Percentiles rank a stretch among this genome's conserved stretches.
Conservation (phyloP, 192 early-diverging fungal genomes). For the Ambispora gerdemannii region DNA sequence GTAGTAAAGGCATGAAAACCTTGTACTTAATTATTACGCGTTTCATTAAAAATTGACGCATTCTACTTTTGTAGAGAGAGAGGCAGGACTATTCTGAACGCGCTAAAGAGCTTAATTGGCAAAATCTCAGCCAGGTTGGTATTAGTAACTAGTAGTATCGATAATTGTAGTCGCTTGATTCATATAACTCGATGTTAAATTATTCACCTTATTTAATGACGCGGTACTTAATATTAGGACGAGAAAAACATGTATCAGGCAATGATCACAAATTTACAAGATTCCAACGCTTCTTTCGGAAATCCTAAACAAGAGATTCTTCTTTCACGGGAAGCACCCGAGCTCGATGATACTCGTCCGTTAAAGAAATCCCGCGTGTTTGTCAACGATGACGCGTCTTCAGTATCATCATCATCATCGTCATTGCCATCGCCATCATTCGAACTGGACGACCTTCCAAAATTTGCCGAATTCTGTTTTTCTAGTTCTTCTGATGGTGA, state of each 20-base stretch:
- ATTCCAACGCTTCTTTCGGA: no score
- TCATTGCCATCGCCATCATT: background rate
- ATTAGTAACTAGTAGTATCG: background rate
- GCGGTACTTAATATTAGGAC: no score
- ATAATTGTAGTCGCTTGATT: background rate
- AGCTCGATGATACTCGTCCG: background rate
- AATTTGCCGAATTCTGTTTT: background rate
- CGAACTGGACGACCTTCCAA: background rate
- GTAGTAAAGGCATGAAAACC: no score
- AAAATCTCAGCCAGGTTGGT: background rate
- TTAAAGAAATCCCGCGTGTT: background rate
- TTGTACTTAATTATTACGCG: background rate
- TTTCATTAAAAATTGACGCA: no score
- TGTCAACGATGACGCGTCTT: no score
- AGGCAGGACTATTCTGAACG: background rate
- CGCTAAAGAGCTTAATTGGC: constrained; percentile 15
- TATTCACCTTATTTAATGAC: no score
- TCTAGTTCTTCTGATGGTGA: no score
- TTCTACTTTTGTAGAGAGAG: background rate
- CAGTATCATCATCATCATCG: no score
- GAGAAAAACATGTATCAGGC: no score
- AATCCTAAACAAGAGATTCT: no score
- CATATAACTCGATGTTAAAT: no score
- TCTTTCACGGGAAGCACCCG: background rate
- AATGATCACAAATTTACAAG: no score